Percentiles rank a stretch among this genome's conserved stretches.
Evolutionary conservation across 257 asterid species (phyloP).

Genomic region (Euphrasia confusa): DNA sequence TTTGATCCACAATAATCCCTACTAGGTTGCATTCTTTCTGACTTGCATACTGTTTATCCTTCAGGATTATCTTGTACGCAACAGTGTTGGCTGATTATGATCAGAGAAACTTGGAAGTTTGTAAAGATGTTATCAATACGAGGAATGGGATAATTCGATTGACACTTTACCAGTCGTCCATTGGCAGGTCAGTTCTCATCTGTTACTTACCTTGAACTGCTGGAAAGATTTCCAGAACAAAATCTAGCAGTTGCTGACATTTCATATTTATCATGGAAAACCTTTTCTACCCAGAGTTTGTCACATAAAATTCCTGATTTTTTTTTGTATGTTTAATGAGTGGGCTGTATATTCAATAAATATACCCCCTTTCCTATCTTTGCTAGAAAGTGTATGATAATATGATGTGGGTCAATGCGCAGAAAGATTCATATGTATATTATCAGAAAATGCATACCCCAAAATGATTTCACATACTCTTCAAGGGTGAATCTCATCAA

Average conservation of each 20-base stretch:
- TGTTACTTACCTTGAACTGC: neutral
- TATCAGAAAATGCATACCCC: no score
- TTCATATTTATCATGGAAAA: neutral
- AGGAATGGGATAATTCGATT: slow-evolving; percentile 59
- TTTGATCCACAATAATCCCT: no score
- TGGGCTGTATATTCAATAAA: neutral
- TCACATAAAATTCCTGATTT: neutral
- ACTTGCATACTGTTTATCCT: slow-evolving; percentile 13
- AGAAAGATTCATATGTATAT: no score
- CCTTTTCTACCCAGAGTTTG: neutral
- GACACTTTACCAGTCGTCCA: slow-evolving; percentile 72
- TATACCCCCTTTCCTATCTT: no score
- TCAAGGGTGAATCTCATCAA: no score
- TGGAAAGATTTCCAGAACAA: no score
- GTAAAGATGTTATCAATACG: slow-evolving; percentile 59
- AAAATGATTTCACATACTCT: no score
- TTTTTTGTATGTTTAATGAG: neutral
- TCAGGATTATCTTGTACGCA: slow-evolving; percentile 78
- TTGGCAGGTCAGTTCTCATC: slow-evolving; percentile 64
- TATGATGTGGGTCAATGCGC: no score
- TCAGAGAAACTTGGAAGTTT: slow-evolving; percentile 47
- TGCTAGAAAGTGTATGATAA: no score
- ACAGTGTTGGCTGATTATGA: slow-evolving; percentile 72
- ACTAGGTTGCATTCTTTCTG: slow-evolving; percentile 16
- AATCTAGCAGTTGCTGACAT: no score